phyloP scores from a whole-genome alignment of 2,329 filamentous ascomycete species.

The Pseudogymnoascus sp. region DNA sequence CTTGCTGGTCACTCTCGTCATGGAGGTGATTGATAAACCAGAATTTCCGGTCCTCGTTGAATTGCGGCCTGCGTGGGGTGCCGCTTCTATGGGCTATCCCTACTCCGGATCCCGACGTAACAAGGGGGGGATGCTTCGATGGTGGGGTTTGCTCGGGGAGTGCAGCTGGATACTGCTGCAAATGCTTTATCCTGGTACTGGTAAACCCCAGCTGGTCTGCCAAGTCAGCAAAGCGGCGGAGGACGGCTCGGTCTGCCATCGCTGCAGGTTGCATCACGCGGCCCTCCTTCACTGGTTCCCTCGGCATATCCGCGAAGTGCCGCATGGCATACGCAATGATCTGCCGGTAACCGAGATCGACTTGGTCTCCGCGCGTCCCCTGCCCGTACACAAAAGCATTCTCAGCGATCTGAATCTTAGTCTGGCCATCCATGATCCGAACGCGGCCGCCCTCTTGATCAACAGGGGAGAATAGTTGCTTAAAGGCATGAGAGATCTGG shows the following conservation, averaged over 20 bases:
- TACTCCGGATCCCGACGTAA: slow-evolving; percentile 11
- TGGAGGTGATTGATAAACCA: slow-evolving; percentile 15
- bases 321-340: slow-evolving; percentile 9
- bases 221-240: slow-evolving; percentile 9
- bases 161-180: slow-evolving; percentile 9
- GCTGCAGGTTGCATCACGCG: not conserved
- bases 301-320: slow-evolving; percentile 8
- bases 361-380: not conserved
- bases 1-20: slow-evolving; percentile 7
- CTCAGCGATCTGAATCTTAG: slow-evolving; percentile 7
- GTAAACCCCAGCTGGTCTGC: slow-evolving; percentile 9
- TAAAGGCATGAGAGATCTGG: not conserved
- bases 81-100: not conserved
- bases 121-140: not conserved
- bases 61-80: not conserved
- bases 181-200: slow-evolving; percentile 5
- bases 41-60: slow-evolving; percentile 11
- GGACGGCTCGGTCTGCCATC: slow-evolving; percentile 5
- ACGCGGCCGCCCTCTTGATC: not conserved
- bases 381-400: not conserved
- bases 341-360: slow-evolving; percentile 6
- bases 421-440: not conserved
- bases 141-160: not conserved
- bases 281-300: slow-evolving; percentile 5
- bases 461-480: not conserved